These are phyloP conservation scores for Coemansia sp. DNA, from an alignment of 192 early-diverging fungal species.

Conservation along the genomic window DNA sequence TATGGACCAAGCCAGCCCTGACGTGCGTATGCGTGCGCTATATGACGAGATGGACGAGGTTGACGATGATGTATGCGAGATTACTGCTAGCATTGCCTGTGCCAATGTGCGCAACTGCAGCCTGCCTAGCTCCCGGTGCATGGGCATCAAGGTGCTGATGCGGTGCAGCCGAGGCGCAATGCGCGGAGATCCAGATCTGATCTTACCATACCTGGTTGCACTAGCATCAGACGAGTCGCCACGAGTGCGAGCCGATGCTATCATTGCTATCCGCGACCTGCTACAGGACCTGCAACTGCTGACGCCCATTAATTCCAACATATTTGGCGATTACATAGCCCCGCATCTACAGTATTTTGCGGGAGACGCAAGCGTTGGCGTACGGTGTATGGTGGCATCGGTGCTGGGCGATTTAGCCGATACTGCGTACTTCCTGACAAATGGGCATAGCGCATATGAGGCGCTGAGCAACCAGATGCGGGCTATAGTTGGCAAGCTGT, in stretches of 20 bases:
- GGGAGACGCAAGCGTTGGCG: conserved; percentile 69
- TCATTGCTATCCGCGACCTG: conserved; percentile 33
- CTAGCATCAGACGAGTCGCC: conserved; percentile 34
- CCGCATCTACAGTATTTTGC: conserved; percentile 71
- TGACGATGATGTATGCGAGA: conserved; percentile 32
- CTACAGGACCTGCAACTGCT: conserved; percentile 72
- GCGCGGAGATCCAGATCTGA: conserved; percentile 37
- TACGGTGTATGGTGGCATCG: conserved; percentile 78
- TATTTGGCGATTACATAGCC: conserved; percentile 90
- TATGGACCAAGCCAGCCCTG: conserved; percentile 35
- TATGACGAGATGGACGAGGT: conserved; percentile 22
- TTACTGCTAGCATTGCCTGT: conserved; percentile 38
- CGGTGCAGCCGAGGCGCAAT: conserved; percentile 35
- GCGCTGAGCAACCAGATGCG: conserved; percentile 69
- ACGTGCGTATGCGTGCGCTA: conserved; percentile 39
- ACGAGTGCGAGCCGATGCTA: conserved; percentile 40
- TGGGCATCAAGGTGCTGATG: conserved; percentile 42
- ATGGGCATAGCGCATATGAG: conserved; percentile 15
- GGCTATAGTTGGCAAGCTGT: conserved; percentile 67
- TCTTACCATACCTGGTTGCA: conserved; percentile 45
- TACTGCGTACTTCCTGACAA: conserved; percentile 68
- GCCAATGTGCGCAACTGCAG: conserved; percentile 47
- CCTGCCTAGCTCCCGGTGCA: conserved; percentile 32
- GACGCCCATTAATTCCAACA: conserved; percentile 75
- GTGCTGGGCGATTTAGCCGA: conserved; percentile 79